phyloP scores from a whole-genome alignment of 2,329 filamentous ascomycete genomes.

The Ophiocordyceps sinensis region DNA sequence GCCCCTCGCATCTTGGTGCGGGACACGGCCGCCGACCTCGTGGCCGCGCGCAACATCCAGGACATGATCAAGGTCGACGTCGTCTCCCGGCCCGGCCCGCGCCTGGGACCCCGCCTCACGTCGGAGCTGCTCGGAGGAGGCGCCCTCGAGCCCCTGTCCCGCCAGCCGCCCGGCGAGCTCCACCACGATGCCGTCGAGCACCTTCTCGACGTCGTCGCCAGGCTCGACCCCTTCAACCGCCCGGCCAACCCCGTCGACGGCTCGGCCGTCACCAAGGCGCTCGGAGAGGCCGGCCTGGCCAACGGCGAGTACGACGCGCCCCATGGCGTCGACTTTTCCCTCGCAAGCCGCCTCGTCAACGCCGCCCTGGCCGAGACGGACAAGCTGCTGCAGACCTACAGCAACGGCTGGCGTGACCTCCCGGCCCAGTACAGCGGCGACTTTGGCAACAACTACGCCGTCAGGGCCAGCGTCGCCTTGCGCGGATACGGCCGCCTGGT shows the following conservation, averaged over 20 bases:
- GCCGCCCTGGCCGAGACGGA: neutral
- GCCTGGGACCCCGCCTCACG: neutral
- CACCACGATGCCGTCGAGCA: neutral
- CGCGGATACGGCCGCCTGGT: neutral
- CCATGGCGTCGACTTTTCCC: neutral
- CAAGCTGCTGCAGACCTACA: neutral
- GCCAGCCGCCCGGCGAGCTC: neutral
- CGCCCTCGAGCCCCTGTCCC: neutral
- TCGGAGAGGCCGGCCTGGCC: neutral
- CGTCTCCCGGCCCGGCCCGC: neutral
- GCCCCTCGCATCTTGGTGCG: neutral
- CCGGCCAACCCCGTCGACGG: neutral
- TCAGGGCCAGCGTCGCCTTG: neutral
- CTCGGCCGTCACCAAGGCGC: neutral
- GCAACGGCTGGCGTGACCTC: constrained; percentile 1
- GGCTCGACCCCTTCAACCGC: neutral
- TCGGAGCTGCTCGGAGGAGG: neutral
- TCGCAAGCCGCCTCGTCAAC: neutral
- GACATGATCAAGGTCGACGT: neutral
- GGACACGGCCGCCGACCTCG: neutral
- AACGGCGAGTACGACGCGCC: neutral
- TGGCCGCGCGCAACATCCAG: constrained; percentile 1
- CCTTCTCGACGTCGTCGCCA: neutral
- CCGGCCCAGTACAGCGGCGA: neutral
- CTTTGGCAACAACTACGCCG: neutral